Evolutionary conservation across 129 eudicot genomes (phyloP).

Genomic region (Flaveria robusta): DNA sequence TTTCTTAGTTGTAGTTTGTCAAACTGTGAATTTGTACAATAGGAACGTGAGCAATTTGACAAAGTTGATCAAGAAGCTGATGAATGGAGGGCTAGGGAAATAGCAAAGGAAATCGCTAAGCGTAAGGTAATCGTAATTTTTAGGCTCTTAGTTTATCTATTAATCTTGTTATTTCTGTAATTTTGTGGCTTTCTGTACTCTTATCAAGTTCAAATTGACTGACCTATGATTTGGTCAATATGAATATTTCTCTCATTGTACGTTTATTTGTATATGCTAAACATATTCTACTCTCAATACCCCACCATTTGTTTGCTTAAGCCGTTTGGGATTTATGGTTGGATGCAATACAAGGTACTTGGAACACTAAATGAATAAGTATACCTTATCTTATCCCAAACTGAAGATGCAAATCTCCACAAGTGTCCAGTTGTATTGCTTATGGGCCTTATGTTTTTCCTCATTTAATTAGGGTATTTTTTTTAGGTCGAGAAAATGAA

Average conservation of each 20-base stretch:
- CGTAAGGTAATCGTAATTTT: constrained; percentile 50
- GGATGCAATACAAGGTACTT: constrained; percentile 5
- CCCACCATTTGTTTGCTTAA: constrained; percentile 5
- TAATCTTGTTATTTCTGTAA: background rate
- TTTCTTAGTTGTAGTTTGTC: background rate
- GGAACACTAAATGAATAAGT: background rate
- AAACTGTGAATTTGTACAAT: constrained; percentile 12
- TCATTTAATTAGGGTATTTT: background rate
- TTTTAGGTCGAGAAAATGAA: constrained; percentile 95
- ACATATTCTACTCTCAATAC: constrained; percentile 7
- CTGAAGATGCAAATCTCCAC: background rate
- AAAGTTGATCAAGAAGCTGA: constrained; percentile 85
- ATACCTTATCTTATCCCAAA: background rate
- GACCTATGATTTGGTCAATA: constrained; percentile 1
- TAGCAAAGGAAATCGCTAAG: constrained; percentile 83
- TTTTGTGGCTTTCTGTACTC: background rate
- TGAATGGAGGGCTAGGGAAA: constrained; percentile 96
- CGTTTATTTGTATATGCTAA: background rate
- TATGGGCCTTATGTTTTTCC: constrained; percentile 11
- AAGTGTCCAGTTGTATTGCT: background rate
- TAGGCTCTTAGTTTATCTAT: background rate
- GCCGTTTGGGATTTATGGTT: background rate
- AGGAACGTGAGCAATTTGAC: constrained; percentile 72
- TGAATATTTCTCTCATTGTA: background rate
- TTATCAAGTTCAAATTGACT: background rate